These are phyloP conservation scores for Fraxinus pennsylvanica DNA, from an alignment of 257 asterid species.

Conservation along the genomic window DNA sequence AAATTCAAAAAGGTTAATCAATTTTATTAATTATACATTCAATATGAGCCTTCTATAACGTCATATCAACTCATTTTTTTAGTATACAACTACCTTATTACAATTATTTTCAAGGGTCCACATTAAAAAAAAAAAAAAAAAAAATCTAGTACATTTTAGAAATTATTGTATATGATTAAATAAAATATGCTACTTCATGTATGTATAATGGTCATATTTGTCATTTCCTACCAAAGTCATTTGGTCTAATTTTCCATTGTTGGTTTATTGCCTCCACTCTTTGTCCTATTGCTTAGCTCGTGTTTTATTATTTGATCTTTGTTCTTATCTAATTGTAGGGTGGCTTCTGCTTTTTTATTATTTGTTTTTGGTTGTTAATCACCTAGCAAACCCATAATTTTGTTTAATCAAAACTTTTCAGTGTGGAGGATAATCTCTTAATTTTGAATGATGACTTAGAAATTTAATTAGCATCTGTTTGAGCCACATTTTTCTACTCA, in stretches of 20 bases:
- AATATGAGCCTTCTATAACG: neutral
- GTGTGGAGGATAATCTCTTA: neutral
- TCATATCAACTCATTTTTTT: too few relatives aligned
- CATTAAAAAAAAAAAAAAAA: neutral
- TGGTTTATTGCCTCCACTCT: neutral
- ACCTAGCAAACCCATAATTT: neutral
- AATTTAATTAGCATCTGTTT: too few relatives aligned
- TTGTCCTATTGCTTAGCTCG: neutral
- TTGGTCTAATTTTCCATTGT: neutral
- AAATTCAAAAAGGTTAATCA: neutral
- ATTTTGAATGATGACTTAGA: neutral
- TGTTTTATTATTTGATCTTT: neutral
- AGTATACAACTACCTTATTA: too few relatives aligned
- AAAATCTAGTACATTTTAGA: neutral
- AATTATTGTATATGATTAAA: neutral
- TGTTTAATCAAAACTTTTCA: neutral
- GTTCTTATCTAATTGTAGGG: neutral
- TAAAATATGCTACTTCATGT: neutral
- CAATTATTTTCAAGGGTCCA: neutral
- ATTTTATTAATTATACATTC: slow-evolving; percentile 21
- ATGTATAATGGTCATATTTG: neutral
- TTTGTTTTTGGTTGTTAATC: neutral
- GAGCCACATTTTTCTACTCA: too few relatives aligned
- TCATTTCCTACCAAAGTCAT: neutral
- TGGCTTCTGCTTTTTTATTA: neutral